Evolutionary conservation across 2,329 filamentous ascomycete genomes (phyloP).

Genomic region (Exophiala viscosa): DNA sequence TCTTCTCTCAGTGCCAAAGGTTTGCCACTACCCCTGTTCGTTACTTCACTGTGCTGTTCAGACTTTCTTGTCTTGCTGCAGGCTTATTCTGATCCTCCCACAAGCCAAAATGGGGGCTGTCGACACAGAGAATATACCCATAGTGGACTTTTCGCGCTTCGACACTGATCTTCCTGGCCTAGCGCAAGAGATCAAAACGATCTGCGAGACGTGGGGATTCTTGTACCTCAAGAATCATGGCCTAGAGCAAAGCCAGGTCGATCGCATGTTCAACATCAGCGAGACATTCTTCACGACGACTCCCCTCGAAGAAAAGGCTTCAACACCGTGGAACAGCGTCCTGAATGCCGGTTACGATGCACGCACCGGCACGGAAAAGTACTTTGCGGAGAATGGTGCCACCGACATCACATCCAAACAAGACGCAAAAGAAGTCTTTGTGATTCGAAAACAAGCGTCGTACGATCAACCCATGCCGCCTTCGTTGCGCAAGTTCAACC

Average conservation of each 20-base stretch:
- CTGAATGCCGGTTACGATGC: slow-evolving; percentile 17
- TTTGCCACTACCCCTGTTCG: too few relatives aligned
- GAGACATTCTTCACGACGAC: slow-evolving; percentile 37
- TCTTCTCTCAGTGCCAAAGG: background rate
- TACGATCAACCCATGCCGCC: slow-evolving; percentile 21
- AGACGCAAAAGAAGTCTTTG: slow-evolving; percentile 18
- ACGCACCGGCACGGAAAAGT: slow-evolving; percentile 13
- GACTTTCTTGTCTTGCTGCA: background rate
- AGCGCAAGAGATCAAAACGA: slow-evolving; percentile 65
- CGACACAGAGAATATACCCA: slow-evolving; percentile 41
- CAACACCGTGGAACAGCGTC: slow-evolving; percentile 17
- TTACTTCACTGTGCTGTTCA: background rate
- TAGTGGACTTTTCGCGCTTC: slow-evolving; percentile 74
- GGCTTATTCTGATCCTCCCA: background rate
- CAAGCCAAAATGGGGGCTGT: background rate
- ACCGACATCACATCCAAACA: slow-evolving; percentile 4
- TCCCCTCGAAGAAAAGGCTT: slow-evolving; percentile 8
- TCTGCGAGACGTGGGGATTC: slow-evolving; percentile 66
- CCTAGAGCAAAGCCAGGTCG: slow-evolving; percentile 23
- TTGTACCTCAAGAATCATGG: slow-evolving; percentile 30
- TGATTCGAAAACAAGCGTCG: slow-evolving; percentile 15
- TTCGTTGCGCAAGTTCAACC: slow-evolving; percentile 10
- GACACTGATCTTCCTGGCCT: slow-evolving; percentile 58
- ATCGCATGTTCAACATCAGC: slow-evolving; percentile 23
- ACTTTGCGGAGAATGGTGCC: slow-evolving; percentile 16